Percentiles rank a stretch among this genome's conserved stretches.
phyloP scores from a whole-genome alignment of 257 asterid species.

The Agastache rugosa region DNA sequence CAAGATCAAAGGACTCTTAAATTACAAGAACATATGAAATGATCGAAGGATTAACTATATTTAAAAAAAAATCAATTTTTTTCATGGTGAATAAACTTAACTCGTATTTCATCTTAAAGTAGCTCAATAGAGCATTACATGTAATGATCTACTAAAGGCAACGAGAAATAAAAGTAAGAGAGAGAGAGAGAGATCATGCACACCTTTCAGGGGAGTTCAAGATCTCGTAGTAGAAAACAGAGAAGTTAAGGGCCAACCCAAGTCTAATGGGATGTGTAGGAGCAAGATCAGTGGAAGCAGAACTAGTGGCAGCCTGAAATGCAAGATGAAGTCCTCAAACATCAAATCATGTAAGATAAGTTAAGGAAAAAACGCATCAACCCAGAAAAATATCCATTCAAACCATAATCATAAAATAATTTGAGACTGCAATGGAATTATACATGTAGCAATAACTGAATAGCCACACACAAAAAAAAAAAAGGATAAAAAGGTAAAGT shows the following conservation, averaged over 20 bases:
- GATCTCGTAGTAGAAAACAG: conserved; percentile 82
- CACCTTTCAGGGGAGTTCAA: conserved; percentile 80
- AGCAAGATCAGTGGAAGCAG: conserved; percentile 69
- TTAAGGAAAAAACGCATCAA: not conserved
- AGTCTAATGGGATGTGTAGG: conserved; percentile 84
- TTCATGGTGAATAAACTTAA: not conserved
- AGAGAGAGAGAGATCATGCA: conserved; percentile 21
- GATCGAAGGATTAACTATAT: too few relatives aligned
- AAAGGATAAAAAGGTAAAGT: not conserved
- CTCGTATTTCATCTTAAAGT: not conserved
- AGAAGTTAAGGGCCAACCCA: conserved; percentile 75
- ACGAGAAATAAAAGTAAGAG: not conserved
- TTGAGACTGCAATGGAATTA: not conserved
- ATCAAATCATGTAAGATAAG: not conserved
- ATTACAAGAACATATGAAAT: not conserved
- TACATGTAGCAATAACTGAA: not conserved
- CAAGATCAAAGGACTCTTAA: not conserved
- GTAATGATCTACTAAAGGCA: not conserved
- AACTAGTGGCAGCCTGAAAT: conserved; percentile 73
- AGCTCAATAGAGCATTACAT: not conserved
- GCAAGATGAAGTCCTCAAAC: conserved; percentile 7
- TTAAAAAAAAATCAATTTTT: not conserved
- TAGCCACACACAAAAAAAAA: not conserved
- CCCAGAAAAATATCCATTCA: not conserved
- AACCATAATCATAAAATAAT: not conserved